Evolutionary conservation across 495 filamentous ascomycete genomes (phyloP).

Genomic region (Eremomyces bilateralis): DNA sequence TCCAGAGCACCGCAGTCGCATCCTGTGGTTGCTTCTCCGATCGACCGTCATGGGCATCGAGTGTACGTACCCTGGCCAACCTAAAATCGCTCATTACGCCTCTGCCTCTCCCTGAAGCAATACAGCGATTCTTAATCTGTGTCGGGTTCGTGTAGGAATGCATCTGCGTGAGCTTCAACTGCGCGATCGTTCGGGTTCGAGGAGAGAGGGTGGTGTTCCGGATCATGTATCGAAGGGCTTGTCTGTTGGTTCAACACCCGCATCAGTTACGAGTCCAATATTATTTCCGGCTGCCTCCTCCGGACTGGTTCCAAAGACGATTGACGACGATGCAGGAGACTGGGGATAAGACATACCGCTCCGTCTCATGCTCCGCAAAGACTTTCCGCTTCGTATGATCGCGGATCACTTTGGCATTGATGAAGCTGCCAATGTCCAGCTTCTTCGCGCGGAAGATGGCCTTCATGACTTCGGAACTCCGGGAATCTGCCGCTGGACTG

Average conservation of each 20-base stretch:
- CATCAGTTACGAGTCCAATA: background rate
- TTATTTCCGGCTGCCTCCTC: background rate
- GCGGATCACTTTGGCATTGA: constrained; percentile 66
- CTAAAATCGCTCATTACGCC: constrained; percentile 80
- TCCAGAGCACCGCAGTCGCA: background rate
- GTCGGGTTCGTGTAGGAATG: constrained; percentile 81
- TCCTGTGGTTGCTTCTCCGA: too few species aligned
- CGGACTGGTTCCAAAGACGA: background rate
- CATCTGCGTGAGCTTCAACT: constrained; percentile 84
- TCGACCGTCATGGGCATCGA: background rate
- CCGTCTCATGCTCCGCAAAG: constrained; percentile 62
- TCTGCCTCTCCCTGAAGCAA: constrained; percentile 64
- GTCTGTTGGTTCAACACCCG: constrained; percentile 30
- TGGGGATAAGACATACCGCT: constrained; percentile 35
- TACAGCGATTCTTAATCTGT: constrained; percentile 82
- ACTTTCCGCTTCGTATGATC: constrained; percentile 92
- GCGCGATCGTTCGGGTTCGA: constrained; percentile 66
- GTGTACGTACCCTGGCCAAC: constrained; percentile 56
- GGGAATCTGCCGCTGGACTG: too few species aligned
- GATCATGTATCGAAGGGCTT: constrained; percentile 88
- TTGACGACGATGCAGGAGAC: too few species aligned
- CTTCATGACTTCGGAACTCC: too few species aligned
- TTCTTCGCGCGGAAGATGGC: constrained; percentile 76
- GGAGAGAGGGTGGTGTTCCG: constrained; percentile 72
- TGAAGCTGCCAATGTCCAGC: constrained; percentile 65